phyloP scores from a whole-genome alignment of 2,329 filamentous ascomycete species.

The Colletotrichum acutatum region DNA sequence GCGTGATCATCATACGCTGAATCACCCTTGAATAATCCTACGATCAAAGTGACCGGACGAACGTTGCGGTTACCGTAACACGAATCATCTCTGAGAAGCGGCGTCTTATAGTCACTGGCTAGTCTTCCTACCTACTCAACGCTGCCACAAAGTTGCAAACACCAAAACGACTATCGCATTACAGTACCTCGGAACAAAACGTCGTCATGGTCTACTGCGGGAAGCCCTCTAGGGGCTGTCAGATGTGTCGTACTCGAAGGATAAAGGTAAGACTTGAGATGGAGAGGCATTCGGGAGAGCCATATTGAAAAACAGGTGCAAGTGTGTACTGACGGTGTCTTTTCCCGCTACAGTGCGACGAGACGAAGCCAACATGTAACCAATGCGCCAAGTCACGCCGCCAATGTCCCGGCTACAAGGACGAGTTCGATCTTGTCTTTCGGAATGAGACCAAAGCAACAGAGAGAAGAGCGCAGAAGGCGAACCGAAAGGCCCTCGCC shows the following conservation, averaged over 20 bases:
- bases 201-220: constrained; percentile 72
- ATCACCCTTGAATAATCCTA: background rate
- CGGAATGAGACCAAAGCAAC: constrained; percentile 78
- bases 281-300: background rate
- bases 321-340: constrained; percentile 33
- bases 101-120: background rate
- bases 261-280: constrained; percentile 71
- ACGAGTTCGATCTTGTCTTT: constrained; percentile 79
- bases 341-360: constrained; percentile 66
- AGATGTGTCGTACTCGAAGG: constrained; percentile 78
- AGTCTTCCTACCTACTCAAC: background rate
- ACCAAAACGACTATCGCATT: constrained; percentile 44
- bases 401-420: constrained; percentile 74
- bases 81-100: background rate
- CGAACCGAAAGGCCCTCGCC: constrained; percentile 58
- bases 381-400: constrained; percentile 73
- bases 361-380: constrained; percentile 73
- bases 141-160: background rate
- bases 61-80: background rate
- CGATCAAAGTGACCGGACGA: background rate
- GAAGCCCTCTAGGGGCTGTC: constrained; percentile 75
- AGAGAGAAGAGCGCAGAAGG: constrained; percentile 69
- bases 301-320: background rate
- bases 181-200: background rate
- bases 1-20: constrained; percentile 9